Percentiles rank a stretch among this genome's conserved stretches.
phyloP scores from a whole-genome alignment of 2,329 filamentous ascomycete species.

The Phoma sp. region DNA sequence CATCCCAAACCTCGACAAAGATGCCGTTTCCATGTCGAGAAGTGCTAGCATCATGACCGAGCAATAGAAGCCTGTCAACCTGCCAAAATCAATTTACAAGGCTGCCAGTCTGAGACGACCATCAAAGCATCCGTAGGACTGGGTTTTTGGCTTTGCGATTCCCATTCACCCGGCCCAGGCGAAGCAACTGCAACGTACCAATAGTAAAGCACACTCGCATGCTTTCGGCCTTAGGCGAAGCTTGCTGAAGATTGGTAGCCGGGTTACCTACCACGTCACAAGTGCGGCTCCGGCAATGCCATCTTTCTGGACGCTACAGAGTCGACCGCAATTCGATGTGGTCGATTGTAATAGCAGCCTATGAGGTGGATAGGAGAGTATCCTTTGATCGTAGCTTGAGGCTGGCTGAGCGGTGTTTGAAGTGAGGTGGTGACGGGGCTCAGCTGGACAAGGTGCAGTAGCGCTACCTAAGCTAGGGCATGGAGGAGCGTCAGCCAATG shows the following conservation, averaged over 20 bases:
- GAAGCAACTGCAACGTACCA: no score
- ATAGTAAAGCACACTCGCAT: no score
- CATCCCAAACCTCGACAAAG: background rate
- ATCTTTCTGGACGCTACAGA: background rate
- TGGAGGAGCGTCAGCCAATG: background rate
- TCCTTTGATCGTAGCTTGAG: background rate
- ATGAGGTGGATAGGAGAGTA: background rate
- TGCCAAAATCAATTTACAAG: no score
- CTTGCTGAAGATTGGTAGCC: no score
- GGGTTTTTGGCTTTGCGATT: no score
- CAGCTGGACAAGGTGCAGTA: slow-evolving; percentile 8
- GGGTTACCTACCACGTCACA: background rate
- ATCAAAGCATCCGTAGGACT: no score
- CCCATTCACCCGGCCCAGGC: no score
- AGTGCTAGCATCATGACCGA: no score
- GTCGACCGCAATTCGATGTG: background rate
- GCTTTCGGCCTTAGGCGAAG: no score
- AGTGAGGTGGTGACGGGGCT: background rate
- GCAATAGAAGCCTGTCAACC: no score
- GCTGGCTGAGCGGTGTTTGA: slow-evolving; percentile 5
- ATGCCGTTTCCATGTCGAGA: background rate
- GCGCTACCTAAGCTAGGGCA: background rate
- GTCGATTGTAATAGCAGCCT: background rate
- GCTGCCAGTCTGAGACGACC: no score
- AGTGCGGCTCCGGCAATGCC: background rate